Evolutionary conservation across 1,284 basidiomycete genomes (phyloP), one percentile per base, ranked within the genome.

Genomic region (Tetrapyrgos nigripes): DNA sequence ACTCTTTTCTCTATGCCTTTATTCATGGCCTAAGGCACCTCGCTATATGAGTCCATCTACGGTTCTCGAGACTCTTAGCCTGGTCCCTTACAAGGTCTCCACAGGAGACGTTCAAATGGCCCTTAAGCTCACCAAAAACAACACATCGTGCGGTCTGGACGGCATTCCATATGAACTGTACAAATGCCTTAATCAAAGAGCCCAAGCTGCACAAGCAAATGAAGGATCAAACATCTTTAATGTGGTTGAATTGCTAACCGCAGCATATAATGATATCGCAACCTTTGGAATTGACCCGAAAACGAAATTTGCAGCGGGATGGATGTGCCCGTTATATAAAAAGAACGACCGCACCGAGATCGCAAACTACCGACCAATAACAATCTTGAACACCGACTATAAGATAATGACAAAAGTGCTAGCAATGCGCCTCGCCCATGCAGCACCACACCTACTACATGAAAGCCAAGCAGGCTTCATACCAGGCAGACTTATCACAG

Each of bases 291-390:
- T 70, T 1, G 35, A 17, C 1, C n/a, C 48, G 1, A 24, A 17
- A 1, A 56, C 59, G 1, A 49, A 52, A 0, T 75, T 77, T 40
- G 33, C 70, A 2, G 47, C 68, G 37, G 72, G 71, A 1, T 72
- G 70, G 70, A 72, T 76, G 71, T 73, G 69, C 64, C 70, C 68
- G 0, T 50, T 76, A 4, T 74, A 74, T 40, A 76, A 75, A 37
- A 60, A 64, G 37, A 53, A 59, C 1, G 54, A 61, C 10, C n/a
- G n/a, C n/a, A n/a, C n/a, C n/a, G n/a, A n/a, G n/a, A n/a, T n/a
- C n/a, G n/a, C n/a, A n/a, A n/a, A n/a, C 31, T 64, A 64, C 37
- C 2, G 60, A 37, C 62, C 62, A 28, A 64, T 64, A 1, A 56
- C 60, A 2, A 27, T 64, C 1, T 44, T 64, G 17, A 64, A 64